Evolutionary conservation across 208 protist species (phyloP).

Genomic region (Crithidia thermophila): DNA sequence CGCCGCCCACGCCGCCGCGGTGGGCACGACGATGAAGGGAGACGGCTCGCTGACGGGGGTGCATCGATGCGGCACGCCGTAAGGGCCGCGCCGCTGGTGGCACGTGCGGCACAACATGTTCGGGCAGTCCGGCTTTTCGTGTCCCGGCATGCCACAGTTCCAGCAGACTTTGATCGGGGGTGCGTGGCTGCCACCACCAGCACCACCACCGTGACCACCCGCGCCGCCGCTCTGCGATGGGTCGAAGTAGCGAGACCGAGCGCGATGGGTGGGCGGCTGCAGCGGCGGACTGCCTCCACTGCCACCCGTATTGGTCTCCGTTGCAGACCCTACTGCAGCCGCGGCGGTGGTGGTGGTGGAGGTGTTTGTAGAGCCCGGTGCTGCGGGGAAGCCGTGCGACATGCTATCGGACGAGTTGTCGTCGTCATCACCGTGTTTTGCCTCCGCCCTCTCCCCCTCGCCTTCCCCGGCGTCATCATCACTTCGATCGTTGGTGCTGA

Average conservation of each 20-base stretch:
- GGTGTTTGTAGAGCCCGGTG: not conserved
- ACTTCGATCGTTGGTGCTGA: not conserved
- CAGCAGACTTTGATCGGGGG: constrained; percentile 75
- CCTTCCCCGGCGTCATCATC: not conserved
- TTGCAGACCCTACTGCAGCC: not conserved
- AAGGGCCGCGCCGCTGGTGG: constrained; percentile 50
- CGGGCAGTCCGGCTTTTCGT: constrained; percentile 84
- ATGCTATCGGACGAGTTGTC: constrained; percentile 1
- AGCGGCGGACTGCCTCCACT: too few relatives aligned
- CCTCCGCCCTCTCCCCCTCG: not conserved
- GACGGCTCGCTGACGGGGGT: constrained; percentile 35
- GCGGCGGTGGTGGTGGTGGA: not conserved
- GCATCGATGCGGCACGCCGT: constrained; percentile 39
- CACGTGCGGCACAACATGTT: constrained; percentile 76
- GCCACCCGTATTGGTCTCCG: too few relatives aligned
- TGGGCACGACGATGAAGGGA: constrained; percentile 49
- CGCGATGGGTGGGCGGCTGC: constrained; percentile 7
- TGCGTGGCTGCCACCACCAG: constrained; percentile 11
- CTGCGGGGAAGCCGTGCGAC: not conserved
- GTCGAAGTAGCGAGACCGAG: constrained; percentile 71
- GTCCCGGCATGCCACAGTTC: constrained; percentile 75
- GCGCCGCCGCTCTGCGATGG: constrained; percentile 28
- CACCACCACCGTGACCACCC: constrained; percentile 14
- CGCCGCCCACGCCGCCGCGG: constrained; percentile 18
- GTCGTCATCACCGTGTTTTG: constrained; percentile 13